A percentile compares a stretch with the other conserved stretches of the same genome.
These are phyloP conservation scores for Scheffersomyces cryptocercus DNA, from an alignment of 1,139 yeast genomes.

Conservation along the genomic window DNA sequence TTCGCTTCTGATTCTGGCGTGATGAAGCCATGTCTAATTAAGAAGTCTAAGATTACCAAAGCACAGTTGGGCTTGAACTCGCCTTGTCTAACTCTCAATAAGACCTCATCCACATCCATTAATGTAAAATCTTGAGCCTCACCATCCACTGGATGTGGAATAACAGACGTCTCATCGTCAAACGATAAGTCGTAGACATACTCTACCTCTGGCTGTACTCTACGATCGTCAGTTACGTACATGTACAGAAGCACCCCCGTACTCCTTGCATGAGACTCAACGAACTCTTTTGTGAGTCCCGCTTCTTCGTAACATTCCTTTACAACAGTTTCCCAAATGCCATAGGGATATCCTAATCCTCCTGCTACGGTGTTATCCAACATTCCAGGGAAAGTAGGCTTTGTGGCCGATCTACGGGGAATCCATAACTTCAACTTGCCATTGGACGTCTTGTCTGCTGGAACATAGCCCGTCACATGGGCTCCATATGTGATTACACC, in stretches of 20 bases:
- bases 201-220: constrained; percentile 88
- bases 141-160: constrained; percentile 79
- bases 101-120: constrained; percentile 59
- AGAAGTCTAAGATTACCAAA: constrained; percentile 74
- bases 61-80: constrained; percentile 92
- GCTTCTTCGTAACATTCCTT: constrained; percentile 95
- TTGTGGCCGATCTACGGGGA: constrained; percentile 73
- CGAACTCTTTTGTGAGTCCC: constrained; percentile 59
- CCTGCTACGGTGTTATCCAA: constrained; percentile 95
- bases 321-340: constrained; percentile 70
- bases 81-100: constrained; percentile 44
- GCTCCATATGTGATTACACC: constrained; percentile 92
- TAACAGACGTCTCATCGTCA: constrained; percentile 41
- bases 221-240: constrained; percentile 49
- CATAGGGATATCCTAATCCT: constrained; percentile 83
- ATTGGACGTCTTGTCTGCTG: constrained; percentile 32
- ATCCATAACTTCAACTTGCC: constrained; percentile 72
- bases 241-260: constrained; percentile 75
- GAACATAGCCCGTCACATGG: constrained; percentile 78
- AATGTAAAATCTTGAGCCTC: constrained; percentile 78
- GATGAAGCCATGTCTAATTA: constrained; percentile 76
- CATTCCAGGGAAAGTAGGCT: constrained; percentile 88
- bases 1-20: constrained; percentile 63
- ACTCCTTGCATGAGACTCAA: constrained; percentile 42
- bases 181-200: constrained; percentile 72